Percentiles rank a stretch among this genome's conserved stretches.
Evolutionary conservation across 805 yeast genomes (phyloP).

Genomic region (Yamadazyma philogaea): DNA sequence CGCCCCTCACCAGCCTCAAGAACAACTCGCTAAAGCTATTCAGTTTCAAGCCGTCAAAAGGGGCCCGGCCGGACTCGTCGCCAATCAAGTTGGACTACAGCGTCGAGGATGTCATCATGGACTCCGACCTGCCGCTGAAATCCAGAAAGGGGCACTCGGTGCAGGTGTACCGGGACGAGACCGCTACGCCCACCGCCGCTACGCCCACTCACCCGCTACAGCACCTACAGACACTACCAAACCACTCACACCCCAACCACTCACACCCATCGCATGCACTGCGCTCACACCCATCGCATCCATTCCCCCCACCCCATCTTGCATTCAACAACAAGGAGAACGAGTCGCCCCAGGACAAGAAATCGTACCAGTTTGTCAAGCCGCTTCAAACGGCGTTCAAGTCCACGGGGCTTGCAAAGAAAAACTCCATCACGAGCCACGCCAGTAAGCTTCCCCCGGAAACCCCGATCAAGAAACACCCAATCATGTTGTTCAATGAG

Average conservation of each 20-base stretch:
- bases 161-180: not conserved
- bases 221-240: not conserved
- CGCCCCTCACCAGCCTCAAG: slow-evolving; percentile 3
- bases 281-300: slow-evolving; percentile 25
- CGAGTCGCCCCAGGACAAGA: slow-evolving; percentile 14
- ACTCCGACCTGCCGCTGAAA: slow-evolving; percentile 30
- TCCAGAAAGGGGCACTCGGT: slow-evolving; percentile 18
- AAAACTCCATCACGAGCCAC: slow-evolving; percentile 24
- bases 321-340: slow-evolving; percentile 38
- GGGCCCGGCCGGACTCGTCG: slow-evolving; percentile 26
- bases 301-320: not conserved
- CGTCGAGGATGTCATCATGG: slow-evolving; percentile 26
- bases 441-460: slow-evolving; percentile 39
- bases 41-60: slow-evolving; percentile 19
- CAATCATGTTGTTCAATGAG: slow-evolving; percentile 31
- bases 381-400: slow-evolving; percentile 84
- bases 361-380: slow-evolving; percentile 62
- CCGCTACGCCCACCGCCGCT: not conserved
- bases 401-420: slow-evolving; percentile 68
- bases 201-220: not conserved
- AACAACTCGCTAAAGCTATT: slow-evolving; percentile 7
- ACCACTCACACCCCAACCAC: slow-evolving; percentile 22
- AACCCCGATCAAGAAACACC: slow-evolving; percentile 43
- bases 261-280: not conserved
- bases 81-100: slow-evolving; percentile 21